Evolutionary conservation across 257 asterid genomes (phyloP).

Genomic region (Solanum pinnatisectum): DNA sequence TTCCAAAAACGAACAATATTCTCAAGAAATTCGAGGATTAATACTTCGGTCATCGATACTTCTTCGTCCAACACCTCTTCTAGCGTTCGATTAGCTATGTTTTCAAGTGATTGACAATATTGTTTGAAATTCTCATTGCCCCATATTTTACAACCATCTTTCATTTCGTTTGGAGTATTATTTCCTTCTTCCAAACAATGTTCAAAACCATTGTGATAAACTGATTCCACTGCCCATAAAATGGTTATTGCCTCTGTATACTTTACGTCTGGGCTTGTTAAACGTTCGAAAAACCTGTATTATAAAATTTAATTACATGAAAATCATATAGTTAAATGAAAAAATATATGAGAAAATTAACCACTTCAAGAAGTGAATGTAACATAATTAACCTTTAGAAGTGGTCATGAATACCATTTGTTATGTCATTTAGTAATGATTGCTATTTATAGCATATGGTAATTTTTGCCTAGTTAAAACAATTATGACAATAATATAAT

Average conservation of each 20-base stretch:
- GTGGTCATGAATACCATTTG: background rate
- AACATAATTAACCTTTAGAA: background rate
- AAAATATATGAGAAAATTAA: background rate
- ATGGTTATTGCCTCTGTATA: background rate
- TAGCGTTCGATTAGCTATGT: background rate
- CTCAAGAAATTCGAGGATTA: background rate
- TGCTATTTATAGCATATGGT: background rate
- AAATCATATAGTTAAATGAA: background rate
- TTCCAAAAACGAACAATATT: background rate
- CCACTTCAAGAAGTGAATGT: background rate
- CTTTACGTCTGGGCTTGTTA: background rate
- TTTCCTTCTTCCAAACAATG: background rate
- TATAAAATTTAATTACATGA: background rate
- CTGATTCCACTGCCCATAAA: background rate
- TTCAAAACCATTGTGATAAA: background rate
- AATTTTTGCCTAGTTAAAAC: too few species aligned
- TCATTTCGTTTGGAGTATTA: background rate
- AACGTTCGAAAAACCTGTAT: background rate
- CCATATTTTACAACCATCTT: background rate
- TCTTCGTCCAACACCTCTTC: background rate
- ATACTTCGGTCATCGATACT: background rate
- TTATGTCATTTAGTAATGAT: background rate
- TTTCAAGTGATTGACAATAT: background rate
- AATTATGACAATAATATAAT: background rate
- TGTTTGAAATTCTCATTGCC: background rate